Base-by-base conservation (phyloP, 2,329 filamentous ascomycete genomes). In the Teratosphaeria nubilosa region DNA sequence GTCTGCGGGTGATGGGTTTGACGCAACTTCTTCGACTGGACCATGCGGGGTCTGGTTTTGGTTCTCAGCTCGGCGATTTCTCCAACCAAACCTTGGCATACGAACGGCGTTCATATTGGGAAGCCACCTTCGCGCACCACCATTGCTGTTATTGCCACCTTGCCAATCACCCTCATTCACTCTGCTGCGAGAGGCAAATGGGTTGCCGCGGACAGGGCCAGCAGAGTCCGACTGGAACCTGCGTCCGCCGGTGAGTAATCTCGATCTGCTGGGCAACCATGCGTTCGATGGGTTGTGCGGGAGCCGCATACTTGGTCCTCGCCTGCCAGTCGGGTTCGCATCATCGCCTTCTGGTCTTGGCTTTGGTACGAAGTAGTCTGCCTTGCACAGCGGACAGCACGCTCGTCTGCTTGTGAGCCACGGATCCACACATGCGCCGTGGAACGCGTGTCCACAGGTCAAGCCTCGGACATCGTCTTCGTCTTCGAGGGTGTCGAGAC, bases 361-460 rank as follows among this genome's bases (percentile, higher is more conserved):
- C 75, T 97, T 97, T 0, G 94, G 92, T 2, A 90, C 86, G 73
- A 95, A 97, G 73, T 97, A 99, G 70, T 99, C 94, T 48, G 92
- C 90, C 76, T 99, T 99, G 80, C 94, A 99, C 6, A 99, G 85
- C 5, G 94, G 94, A 72, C 94, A 99, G 77, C 92, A 97, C 27
- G 94, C 94, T 64, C 92, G 86, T 62, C 94, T 85, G 69, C 88
- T 91, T 10, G 94, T 99, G 63, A 99, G 77, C 94, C 94, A 99
- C 11, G 94, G 94, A 67, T 99, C 94, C 54, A 99, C 84, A 70
- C 94, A 99, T 45, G 87, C 89, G 55, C 91, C 91, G 72, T 99
- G 94, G 82, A 97, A 99, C 56, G 92, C 91, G 73, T 99, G 94
- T n/a, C 94, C 94, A 69, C 94, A 99, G 3, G 90, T 91, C 61